These are phyloP conservation scores for Pilaira anomala DNA, from an alignment of 192 early-diverging fungal species.

Conservation along the genomic window DNA sequence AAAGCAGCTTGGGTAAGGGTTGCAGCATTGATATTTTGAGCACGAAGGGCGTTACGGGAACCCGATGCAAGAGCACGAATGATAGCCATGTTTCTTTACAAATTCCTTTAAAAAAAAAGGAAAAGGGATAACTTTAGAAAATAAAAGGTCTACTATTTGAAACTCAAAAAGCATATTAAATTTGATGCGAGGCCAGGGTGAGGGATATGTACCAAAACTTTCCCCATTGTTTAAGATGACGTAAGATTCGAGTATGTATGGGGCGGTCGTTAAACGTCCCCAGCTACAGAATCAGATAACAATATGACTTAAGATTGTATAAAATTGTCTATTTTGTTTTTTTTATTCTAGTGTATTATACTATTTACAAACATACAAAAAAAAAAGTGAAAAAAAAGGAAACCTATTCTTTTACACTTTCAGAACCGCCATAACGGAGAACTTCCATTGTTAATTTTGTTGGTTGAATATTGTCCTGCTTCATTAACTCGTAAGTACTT, in stretches of 20 bases:
- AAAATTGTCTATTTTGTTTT: background rate
- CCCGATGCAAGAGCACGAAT: conserved; percentile 25
- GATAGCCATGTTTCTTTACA: conserved; percentile 18
- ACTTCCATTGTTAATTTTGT: conserved; percentile 27
- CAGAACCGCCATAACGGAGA: conserved; percentile 21
- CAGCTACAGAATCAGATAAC: no score
- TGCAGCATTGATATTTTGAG: conserved; percentile 22
- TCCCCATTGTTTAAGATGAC: no score
- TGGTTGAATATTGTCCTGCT: conserved; percentile 20
- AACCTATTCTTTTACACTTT: background rate
- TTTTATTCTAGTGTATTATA: no score
- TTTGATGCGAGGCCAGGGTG: background rate
- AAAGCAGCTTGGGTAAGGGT: conserved; percentile 94
- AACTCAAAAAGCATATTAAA: no score
- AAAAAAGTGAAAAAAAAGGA: no score
- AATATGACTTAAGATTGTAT: no score
- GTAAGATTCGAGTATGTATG: no score
- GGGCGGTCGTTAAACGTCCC: no score
- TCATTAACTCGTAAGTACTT: conserved; percentile 38
- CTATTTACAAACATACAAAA: no score
- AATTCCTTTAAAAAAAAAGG: background rate
- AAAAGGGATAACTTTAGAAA: conserved; percentile 7
- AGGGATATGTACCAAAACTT: no score
- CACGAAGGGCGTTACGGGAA: conserved; percentile 22
- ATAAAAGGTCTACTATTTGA: background rate